Evolutionary conservation across 2,329 filamentous ascomycete genomes (phyloP), one percentile per base, ranked within the genome.

Genomic region (Cladorrhinum sp.): DNA sequence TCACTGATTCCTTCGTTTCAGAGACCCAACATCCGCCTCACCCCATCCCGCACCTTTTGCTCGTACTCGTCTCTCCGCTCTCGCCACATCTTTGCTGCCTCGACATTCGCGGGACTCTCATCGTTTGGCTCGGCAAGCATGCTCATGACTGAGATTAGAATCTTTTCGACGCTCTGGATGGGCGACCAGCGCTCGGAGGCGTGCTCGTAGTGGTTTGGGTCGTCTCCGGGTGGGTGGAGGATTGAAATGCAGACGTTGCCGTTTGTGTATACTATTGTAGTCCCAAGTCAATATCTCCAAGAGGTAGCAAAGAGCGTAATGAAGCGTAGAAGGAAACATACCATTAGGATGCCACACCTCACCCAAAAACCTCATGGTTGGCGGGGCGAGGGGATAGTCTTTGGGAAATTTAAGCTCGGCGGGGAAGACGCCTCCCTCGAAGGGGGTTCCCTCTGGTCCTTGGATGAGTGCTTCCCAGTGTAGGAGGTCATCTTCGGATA

Each of bases 51-150:
- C 38, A 99, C 95, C 75, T 87, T 88, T 72, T 85, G 83, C 78
- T 97, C 93, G 77, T 97, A 99, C 73, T 96, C 91, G 20, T 78
- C 72, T 66, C 92, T 84, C 64, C 88, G 81, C 70, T 97, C 93
- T 64, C 93, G 84, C 93, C 93, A 98, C 89, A 96, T 91, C 79
- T 95, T 92, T 61, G 93, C 93, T 0, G 93, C 93, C 78, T 98
- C 93, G 48, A 98, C 90, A 72, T 98, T 98, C 60, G 93, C 93
- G 0, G 93, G 93, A 66, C 90, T 95, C 82, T 98, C 93, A 72
- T 98, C 93, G 75, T 98, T 98, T 62, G 93, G 93, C 77, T 96
- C 93, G 1, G 93, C 93, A 50, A 98, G 85, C 93, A 98, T 98
- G 76, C 92, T 96, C 89, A 98, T 98, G 62, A 98, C 93, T 52